phyloP scores from a whole-genome alignment of 106 monocot genomes.

The Allium sativum region DNA sequence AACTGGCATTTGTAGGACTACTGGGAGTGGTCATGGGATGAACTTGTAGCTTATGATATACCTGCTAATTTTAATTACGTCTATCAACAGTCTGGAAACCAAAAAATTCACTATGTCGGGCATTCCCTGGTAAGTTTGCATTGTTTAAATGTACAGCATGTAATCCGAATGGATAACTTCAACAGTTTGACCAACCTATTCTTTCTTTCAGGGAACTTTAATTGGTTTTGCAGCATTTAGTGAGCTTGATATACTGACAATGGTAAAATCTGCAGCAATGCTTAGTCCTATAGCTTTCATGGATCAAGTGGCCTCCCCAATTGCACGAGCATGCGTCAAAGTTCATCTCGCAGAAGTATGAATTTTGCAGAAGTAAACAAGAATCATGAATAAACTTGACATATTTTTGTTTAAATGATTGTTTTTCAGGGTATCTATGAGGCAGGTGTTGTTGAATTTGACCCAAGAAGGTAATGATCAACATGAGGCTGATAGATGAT shows the following conservation, averaged over 20 bases:
- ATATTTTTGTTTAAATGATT: not conserved
- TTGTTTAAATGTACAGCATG: too few species aligned
- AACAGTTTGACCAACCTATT: not conserved
- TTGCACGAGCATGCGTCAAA: constrained; percentile 13
- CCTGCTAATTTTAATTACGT: constrained; percentile 33
- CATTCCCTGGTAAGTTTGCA: constrained; percentile 29
- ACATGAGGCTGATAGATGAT: not conserved
- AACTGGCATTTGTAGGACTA: constrained; percentile 15
- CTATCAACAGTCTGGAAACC: constrained; percentile 13
- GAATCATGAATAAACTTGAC: not conserved
- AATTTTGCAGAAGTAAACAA: too few species aligned
- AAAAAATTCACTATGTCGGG: constrained; percentile 39
- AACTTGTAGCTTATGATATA: constrained; percentile 32
- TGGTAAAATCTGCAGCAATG: constrained; percentile 42
- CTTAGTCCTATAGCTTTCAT: constrained; percentile 51
- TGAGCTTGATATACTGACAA: constrained; percentile 20
- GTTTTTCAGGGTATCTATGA: constrained; percentile 15
- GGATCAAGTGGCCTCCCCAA: constrained; percentile 21
- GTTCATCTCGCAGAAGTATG: constrained; percentile 37
- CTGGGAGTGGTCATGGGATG: constrained; percentile 67
- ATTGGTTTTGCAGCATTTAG: constrained; percentile 30
- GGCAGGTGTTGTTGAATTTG: constrained; percentile 22
- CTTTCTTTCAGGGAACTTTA: constrained; percentile 37
- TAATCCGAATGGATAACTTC: too few species aligned
- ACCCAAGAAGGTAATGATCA: constrained; percentile 18